Base-by-base conservation (phyloP, 768 basidiomycete species). In the Inosperma sp. region DNA sequence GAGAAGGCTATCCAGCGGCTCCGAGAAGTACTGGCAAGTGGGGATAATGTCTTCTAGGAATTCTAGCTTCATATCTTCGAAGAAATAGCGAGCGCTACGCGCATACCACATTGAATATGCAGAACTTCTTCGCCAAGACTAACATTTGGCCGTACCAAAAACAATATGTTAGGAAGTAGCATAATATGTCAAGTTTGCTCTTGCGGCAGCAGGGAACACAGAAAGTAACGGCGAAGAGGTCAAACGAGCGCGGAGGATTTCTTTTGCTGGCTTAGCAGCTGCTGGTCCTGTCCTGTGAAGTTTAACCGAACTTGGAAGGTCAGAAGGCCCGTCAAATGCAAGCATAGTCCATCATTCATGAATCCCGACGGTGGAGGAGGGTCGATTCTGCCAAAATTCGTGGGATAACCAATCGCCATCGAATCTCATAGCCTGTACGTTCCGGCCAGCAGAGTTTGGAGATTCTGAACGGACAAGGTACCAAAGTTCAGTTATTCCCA, bases 401-500 rank as follows among this genome's bases (percentile, higher is more conserved):
- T 86, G 77, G 27, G 77, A 70, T 68, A 71, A 74, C 83, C 84
- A 88, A 21, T 74, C 60, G 21, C 76, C 78, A 26, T 71, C 63
- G 35, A 81, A 61, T 57, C 67, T 74, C 39, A 72, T 69, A 39
- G 83, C 59, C 3, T 61, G 66, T 13, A 77, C 64, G 51, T 52
- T 59, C 54, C 83, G 71, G 17, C 79, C 81, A 34, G 70, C 74
- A 17, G 61, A 51, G 54, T 82, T 81, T 21, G 65, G 62, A 14
- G 40, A 56, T 1, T 67, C 62, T 1, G 71, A 68, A n/a, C 58
- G 57, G 53, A 75, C 69, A 48, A 89, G 67, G 66, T 73, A 78
- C 84, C 84, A 88, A 3, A 89, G 60, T 51, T 87, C 80, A 7
- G 68, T 58, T 23, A 96, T 74, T 3, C 78, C 79, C 14, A 78